Evolutionary conservation across 2,329 filamentous ascomycete genomes (phyloP), one percentile per base, ranked within the genome.

Genomic region (Thielaviopsis euricoi): DNA sequence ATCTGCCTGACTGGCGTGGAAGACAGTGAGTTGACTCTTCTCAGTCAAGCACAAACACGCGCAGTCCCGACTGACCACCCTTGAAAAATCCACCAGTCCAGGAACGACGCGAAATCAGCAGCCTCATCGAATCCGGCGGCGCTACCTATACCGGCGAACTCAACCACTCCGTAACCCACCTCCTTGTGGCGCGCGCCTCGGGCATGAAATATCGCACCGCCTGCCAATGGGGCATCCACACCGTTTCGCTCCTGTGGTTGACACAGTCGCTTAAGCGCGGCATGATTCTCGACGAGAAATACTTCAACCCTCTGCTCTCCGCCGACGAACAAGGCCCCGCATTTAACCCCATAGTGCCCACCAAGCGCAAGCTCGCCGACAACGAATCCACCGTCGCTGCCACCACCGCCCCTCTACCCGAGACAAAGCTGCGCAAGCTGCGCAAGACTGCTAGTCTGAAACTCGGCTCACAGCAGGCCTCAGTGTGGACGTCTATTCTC

Each of bases 201-300:
- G 91, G 93, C 22, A 87, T 89, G 61, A 98, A 98, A 69, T 98
- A 95, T 68, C 80, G 81, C 58, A 89, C 89, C 58, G 93, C 91
- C n/a, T 82, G 80, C 63, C 78, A 78, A 64, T 98, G 93, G 90
- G 77, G 78, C 52, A 80, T 95, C 63, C 81, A 81, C 56, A 81
- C 89, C 23, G 89, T 98, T 23, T 83, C 86, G 1, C 69, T 87
- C 37, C 84, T 89, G 66, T 98, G 93, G 93, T 78, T 97, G 43
- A 74, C 83, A 55, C 87, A 96, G 66, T 91, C 87, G 65, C 70
- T 93, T 60, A 79, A 86, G 62, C 80, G 93, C 62, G 89, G 89
- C 58, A 93, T 98, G 89, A 86, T 90, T 21, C 73, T 98, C 21
- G 87, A 96, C 58, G 93, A 97, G 68, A 71, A 74, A n/a, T 81